phyloP scores from a whole-genome alignment of 2,329 filamentous ascomycete species.

The Orbilia ellipsospora region DNA sequence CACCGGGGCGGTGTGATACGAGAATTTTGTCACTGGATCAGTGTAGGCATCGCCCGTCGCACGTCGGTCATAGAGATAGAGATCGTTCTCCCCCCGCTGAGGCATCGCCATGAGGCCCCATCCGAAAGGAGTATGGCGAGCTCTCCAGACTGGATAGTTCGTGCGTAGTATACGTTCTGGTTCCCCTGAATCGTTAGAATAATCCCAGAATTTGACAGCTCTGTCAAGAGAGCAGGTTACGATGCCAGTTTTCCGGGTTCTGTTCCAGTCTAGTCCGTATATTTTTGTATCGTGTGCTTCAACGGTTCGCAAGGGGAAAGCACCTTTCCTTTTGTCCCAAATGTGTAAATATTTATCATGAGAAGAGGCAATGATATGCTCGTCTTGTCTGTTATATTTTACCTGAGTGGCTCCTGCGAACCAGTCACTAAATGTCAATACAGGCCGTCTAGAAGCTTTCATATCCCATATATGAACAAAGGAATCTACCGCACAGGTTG shows the following conservation, averaged over 20 bases:
- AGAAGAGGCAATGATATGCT: conserved; percentile 87
- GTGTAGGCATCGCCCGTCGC: conserved; percentile 65
- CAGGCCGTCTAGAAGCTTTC: conserved; percentile 73
- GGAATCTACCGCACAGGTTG: conserved; percentile 91
- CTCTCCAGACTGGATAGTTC: conserved; percentile 88
- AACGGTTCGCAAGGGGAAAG: conserved; percentile 82
- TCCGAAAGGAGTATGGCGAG: conserved; percentile 90
- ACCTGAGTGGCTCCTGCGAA: conserved; percentile 93
- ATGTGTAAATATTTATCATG: conserved; percentile 89
- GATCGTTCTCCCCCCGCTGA: conserved; percentile 83
- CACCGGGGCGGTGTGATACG: conserved; percentile 75
- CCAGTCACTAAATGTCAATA: conserved; percentile 88
- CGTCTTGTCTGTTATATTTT: conserved; percentile 89
- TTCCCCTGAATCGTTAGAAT: conserved; percentile 71
- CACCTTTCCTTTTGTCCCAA: conserved; percentile 86
- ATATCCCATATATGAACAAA: conserved; percentile 95
- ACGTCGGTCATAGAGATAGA: conserved; percentile 81
- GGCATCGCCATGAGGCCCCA: conserved; percentile 89
- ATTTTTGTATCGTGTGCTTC: conserved; percentile 92
- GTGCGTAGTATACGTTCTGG: conserved; percentile 83
- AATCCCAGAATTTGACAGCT: conserved; percentile 95
- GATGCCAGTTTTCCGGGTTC: conserved; percentile 76
- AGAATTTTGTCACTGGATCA: conserved; percentile 70
- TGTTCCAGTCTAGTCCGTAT: conserved; percentile 94
- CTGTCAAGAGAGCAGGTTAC: conserved; percentile 91